Conservation (phyloP, 305 asterid genomes). For the Coffea humblotiana region DNA sequence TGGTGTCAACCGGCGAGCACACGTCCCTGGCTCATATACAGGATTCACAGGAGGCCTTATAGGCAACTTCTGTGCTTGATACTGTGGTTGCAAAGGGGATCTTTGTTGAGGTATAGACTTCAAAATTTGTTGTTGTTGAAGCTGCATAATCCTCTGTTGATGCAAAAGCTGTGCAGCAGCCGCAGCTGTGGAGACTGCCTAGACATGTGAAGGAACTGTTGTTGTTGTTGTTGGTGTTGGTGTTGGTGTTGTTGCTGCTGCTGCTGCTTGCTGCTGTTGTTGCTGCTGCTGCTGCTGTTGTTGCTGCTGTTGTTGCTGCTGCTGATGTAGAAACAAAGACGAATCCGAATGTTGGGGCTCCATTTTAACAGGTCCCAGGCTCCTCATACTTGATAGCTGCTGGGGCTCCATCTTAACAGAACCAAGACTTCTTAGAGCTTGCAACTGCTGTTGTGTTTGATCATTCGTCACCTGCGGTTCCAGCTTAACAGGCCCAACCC, state of each 20-base stretch:
- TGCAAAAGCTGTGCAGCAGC: slow-evolving; percentile 77
- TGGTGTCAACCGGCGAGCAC: slow-evolving; percentile 45
- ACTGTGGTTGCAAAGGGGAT: slow-evolving; percentile 56
- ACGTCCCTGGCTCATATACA: slow-evolving; percentile 39
- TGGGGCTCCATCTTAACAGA: slow-evolving; percentile 76
- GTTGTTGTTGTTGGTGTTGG: slow-evolving; percentile 43
- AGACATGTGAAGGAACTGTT: slow-evolving; percentile 49
- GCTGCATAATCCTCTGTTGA: slow-evolving; percentile 61
- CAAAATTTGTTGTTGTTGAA: slow-evolving; percentile 45
- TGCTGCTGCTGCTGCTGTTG: slow-evolving; percentile 46
- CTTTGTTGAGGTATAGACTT: slow-evolving; percentile 82
- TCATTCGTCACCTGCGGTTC: slow-evolving; percentile 67
- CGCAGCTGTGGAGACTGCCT: slow-evolving; percentile 79
- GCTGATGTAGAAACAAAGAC: slow-evolving; percentile 66
- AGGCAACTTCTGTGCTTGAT: slow-evolving; percentile 59
- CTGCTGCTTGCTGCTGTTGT: slow-evolving; percentile 53
- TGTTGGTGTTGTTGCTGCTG: slow-evolving; percentile 43
- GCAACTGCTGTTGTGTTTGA: slow-evolving; percentile 66
- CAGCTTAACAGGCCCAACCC: slow-evolving; percentile 55
- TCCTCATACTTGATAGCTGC: slow-evolving; percentile 65
- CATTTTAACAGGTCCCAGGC: slow-evolving; percentile 62
- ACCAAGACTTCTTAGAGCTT: slow-evolving; percentile 50
- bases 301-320: slow-evolving; percentile 51
- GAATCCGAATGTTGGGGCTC: slow-evolving; percentile 74
- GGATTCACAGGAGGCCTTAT: slow-evolving; percentile 51